These are phyloP conservation scores for Candida labiduridarum DNA, from an alignment of 1,139 yeast genomes.

Conservation along the genomic window DNA sequence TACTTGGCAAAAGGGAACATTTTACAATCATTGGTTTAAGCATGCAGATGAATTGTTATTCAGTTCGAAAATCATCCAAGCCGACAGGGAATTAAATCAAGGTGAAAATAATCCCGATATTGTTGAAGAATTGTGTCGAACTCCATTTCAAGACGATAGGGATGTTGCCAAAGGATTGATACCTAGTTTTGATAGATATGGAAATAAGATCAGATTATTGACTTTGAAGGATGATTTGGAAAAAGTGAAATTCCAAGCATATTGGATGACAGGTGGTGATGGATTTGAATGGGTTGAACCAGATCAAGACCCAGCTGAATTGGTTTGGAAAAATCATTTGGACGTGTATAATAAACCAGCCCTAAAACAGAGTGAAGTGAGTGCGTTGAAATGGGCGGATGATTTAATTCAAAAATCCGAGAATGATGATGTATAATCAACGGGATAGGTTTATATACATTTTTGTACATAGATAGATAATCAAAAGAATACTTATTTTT, in stretches of 20 bases:
- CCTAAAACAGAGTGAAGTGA: conserved; percentile 18
- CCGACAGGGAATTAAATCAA: conserved; percentile 55
- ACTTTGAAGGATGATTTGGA: conserved; percentile 48
- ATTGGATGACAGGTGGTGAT: conserved; percentile 78
- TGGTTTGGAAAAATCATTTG: conserved; percentile 53
- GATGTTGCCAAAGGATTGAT: conserved; percentile 24
- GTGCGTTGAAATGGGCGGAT: conserved; percentile 40
- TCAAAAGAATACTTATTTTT: neutral
- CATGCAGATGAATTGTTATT: conserved; percentile 72
- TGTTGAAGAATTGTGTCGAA: conserved; percentile 43
- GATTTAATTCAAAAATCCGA: conserved; percentile 27
- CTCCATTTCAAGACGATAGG: conserved; percentile 26
- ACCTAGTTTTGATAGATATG: conserved; percentile 40
- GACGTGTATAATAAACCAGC: conserved; percentile 24
- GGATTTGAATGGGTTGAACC: conserved; percentile 82
- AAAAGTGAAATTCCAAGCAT: conserved; percentile 66
- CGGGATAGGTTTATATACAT: neutral
- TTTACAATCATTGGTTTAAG: conserved; percentile 64
- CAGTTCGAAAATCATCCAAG: conserved; percentile 65
- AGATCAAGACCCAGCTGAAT: conserved; percentile 76
- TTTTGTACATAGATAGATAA: conserved; percentile 1
- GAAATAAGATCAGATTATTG: conserved; percentile 42
- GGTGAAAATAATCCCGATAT: conserved; percentile 39
- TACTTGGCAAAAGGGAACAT: conserved; percentile 67
- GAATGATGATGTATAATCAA: neutral